These are phyloP conservation scores for Casuarina equisetifolia DNA, from an alignment of 306 rosid species.

Conservation along the genomic window DNA sequence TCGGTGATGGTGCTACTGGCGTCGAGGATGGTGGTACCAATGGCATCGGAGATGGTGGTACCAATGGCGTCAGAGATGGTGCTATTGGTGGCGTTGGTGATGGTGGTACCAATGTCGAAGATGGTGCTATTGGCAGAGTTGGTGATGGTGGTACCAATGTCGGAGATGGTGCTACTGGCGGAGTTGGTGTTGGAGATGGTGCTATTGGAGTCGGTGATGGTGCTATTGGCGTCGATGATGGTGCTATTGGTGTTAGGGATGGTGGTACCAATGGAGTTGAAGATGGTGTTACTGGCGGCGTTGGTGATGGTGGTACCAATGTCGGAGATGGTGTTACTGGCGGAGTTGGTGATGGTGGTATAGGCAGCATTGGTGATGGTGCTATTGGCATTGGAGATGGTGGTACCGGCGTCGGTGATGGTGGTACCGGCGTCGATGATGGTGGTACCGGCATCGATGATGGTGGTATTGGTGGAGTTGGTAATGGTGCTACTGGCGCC, in stretches of 20 bases:
- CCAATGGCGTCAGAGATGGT: not conserved
- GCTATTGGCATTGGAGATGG: too few relatives aligned
- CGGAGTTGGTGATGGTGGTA: not conserved
- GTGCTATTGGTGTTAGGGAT: not conserved
- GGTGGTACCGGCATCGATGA: too few relatives aligned
- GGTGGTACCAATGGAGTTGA: not conserved
- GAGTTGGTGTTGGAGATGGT: not conserved
- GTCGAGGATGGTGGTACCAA: not conserved
- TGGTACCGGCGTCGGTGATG: not conserved
- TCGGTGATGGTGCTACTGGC: not conserved
- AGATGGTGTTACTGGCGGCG: not conserved
- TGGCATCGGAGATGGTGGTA: not conserved
- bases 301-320: not conserved
- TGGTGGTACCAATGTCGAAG: not conserved
- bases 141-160: not conserved
- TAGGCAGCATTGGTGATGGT: too few relatives aligned
- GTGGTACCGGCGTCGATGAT: too few relatives aligned
- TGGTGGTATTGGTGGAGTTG: too few relatives aligned
- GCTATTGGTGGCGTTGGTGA: not conserved
- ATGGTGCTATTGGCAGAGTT: not conserved
- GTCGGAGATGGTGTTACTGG: not conserved
- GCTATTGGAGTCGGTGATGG: not conserved
- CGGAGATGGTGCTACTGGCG: not conserved
- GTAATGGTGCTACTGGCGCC: too few relatives aligned
- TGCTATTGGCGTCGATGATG: not conserved